Conservation (phyloP, 1,284 basidiomycete genomes). For the Moesziomyces sp. region DNA sequence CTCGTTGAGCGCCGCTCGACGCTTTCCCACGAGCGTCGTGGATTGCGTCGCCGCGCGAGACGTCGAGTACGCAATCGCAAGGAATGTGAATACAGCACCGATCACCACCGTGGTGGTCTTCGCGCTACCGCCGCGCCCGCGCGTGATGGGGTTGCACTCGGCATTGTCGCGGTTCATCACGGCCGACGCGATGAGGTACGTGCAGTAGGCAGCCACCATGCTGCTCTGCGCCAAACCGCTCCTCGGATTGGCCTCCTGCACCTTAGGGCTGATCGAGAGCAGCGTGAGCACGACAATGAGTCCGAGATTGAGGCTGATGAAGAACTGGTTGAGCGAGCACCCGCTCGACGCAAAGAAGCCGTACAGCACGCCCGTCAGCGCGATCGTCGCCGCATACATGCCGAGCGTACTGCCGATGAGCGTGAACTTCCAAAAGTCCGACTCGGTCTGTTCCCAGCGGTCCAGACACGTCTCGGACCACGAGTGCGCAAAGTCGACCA, state of each 20-base stretch:
- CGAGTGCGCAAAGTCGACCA: slow-evolving; percentile 98
- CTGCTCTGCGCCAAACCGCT: slow-evolving; percentile 94
- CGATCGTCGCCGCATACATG: slow-evolving; percentile 85
- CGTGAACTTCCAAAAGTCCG: slow-evolving; percentile 95
- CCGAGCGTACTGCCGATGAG: slow-evolving; percentile 91
- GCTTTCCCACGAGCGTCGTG: slow-evolving; percentile 85
- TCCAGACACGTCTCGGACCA: slow-evolving; percentile 98
- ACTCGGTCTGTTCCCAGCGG: slow-evolving; percentile 87
- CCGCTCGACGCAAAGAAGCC: slow-evolving; percentile 88
- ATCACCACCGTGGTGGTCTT: slow-evolving; percentile 88
- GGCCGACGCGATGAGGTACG: slow-evolving; percentile 93
- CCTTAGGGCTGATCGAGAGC: slow-evolving; percentile 82
- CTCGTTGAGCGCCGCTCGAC: slow-evolving; percentile 70
- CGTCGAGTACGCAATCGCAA: slow-evolving; percentile 97
- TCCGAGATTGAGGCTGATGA: slow-evolving; percentile 92
- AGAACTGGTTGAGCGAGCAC: slow-evolving; percentile 91
- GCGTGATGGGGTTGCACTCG: slow-evolving; percentile 87
- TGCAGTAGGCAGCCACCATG: slow-evolving; percentile 97
- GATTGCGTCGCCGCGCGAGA: slow-evolving; percentile 94
- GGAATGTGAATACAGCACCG: slow-evolving; percentile 94
- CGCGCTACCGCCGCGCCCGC: slow-evolving; percentile 75
- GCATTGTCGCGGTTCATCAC: slow-evolving; percentile 88
- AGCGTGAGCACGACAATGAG: slow-evolving; percentile 83
- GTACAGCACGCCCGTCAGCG: slow-evolving; percentile 87
- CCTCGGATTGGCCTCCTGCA: slow-evolving; percentile 93